Conservation (phyloP, 805 yeast genomes). For the Danielia reshetovae region DNA sequence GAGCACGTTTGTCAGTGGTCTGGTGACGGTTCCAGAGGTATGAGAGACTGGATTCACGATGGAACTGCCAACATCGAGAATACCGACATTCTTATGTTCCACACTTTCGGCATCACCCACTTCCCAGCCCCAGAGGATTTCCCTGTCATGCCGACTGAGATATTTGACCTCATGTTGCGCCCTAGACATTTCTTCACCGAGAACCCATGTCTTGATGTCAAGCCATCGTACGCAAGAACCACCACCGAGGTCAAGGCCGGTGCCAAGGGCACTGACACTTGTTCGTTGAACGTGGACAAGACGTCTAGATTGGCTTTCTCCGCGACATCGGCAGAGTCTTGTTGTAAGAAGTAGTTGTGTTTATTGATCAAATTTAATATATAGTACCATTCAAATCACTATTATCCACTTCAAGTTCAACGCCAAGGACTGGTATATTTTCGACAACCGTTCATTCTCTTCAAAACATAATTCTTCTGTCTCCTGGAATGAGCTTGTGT, state of each 20-base stretch:
- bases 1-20: slow-evolving; percentile 72
- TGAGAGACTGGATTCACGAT: slow-evolving; percentile 66
- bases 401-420: too few species aligned
- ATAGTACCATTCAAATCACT: too few species aligned
- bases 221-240: slow-evolving; percentile 52
- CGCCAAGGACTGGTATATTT: too few species aligned
- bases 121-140: slow-evolving; percentile 88
- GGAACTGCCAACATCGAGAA: slow-evolving; percentile 55
- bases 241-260: slow-evolving; percentile 40
- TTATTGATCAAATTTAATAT: too few species aligned
- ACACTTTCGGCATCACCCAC: slow-evolving; percentile 81
- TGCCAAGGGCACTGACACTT: slow-evolving; percentile 30
- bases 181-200: slow-evolving; percentile 77
- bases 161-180: slow-evolving; percentile 67
- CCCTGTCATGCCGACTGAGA: slow-evolving; percentile 88
- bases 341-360: slow-evolving; percentile 20
- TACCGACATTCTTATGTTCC: slow-evolving; percentile 73
- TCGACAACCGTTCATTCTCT: too few species aligned
- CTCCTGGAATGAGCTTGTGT: too few species aligned
- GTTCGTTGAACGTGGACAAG: slow-evolving; percentile 38
- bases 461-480: too few species aligned
- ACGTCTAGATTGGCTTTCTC: slow-evolving; percentile 52
- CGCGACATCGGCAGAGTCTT: slow-evolving; percentile 25
- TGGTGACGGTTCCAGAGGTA: slow-evolving; percentile 64
- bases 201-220: slow-evolving; percentile 73